Evolutionary conservation across 192 early-diverging fungal genomes (phyloP), one percentile per base, ranked within the genome.

Genomic region (Coemansia sp.): DNA sequence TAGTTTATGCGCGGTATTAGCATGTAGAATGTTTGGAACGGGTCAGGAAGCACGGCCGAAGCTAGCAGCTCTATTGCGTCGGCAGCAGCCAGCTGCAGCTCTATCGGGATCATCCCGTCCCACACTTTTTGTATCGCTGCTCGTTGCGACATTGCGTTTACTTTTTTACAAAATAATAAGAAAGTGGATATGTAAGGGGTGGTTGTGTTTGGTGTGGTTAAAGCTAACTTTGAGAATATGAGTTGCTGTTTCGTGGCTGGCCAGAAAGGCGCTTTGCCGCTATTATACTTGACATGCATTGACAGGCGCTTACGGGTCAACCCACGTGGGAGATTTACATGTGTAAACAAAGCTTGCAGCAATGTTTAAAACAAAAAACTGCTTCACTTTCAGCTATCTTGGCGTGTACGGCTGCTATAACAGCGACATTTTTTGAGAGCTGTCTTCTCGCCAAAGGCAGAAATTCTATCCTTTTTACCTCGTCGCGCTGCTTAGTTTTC

Each of bases 21-120:
- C 62, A 80, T 54, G 26, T 74, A 80, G 35, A 74, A 80, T 22
- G 72, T 74, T 56, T 80, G 77, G 65, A 80, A 80, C 22, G 77
- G 77, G 26, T 80, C 77, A 0, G 77, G 77, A 0, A 80, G 72
- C 18, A 65, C 62, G 3, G 77, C 71, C 7, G 77, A 80, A 0
- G 77, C 77, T 11, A 80, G 52, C 2, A 80, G 68, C 57, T 80
- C 77, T 54, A 80, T 74, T 0, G 77, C 67, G 35, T 80, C 77
- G 32, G 68, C 57, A 3, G 72, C 29, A 4, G 77, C 67, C 23
- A 80, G 60, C 65, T 67, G 71, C 9, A 80, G 29, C 56, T 80
- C 77, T 3, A 80, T 71, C 5, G 77, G 77, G 1, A 80, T 80
- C 68, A 74, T 68, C 13, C 72, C 71, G n/a, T 64, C 51, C 77